Percentiles rank a stretch among this genome's conserved stretches.
Evolutionary conservation across 1,139 yeast genomes (phyloP).

Genomic region (Taiozyma sp.): DNA sequence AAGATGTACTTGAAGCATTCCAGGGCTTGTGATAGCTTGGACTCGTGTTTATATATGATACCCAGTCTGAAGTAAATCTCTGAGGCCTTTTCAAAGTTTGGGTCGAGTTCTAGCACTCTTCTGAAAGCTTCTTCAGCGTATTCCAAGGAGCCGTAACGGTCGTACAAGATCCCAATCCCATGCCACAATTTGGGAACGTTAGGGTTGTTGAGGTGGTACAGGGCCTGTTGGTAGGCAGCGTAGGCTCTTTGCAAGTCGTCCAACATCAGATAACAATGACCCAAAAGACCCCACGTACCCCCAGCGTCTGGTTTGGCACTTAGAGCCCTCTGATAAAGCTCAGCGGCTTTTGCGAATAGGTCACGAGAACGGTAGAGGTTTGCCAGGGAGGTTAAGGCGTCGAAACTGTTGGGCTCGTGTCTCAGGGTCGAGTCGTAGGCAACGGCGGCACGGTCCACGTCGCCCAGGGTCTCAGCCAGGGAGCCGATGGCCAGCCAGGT

Average conservation of each 20-base stretch:
- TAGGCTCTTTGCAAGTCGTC: constrained; percentile 95
- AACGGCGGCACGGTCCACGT: constrained; percentile 80
- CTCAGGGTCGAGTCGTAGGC: constrained; percentile 89
- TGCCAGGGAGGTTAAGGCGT: constrained; percentile 80
- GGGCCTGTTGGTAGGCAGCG: constrained; percentile 93
- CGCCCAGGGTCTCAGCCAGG: constrained; percentile 85
- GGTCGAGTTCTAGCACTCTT: constrained; percentile 90
- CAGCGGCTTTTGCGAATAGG: constrained; percentile 90
- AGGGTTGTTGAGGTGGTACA: constrained; percentile 85
- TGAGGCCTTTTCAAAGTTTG: constrained; percentile 91
- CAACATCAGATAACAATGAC: constrained; percentile 95
- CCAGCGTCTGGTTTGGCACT: constrained; percentile 83
- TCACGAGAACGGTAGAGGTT: constrained; percentile 85
- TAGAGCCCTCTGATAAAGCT: constrained; percentile 82
- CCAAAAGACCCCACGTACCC: constrained; percentile 95
- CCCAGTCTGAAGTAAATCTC: constrained; percentile 96
- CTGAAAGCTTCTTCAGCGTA: constrained; percentile 98
- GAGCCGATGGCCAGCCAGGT: constrained; percentile 93
- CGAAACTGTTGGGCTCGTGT: constrained; percentile 81
- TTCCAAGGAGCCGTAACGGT: constrained; percentile 90
- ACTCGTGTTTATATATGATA: constrained; percentile 94
- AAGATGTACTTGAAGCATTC: constrained; percentile 97
- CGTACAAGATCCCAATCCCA: constrained; percentile 94
- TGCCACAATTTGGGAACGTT: constrained; percentile 98
- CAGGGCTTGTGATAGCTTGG: constrained; percentile 76